Conservation (phyloP, 1,139 yeast species). For the Hyphopichia pseudoburtonii region DNA sequence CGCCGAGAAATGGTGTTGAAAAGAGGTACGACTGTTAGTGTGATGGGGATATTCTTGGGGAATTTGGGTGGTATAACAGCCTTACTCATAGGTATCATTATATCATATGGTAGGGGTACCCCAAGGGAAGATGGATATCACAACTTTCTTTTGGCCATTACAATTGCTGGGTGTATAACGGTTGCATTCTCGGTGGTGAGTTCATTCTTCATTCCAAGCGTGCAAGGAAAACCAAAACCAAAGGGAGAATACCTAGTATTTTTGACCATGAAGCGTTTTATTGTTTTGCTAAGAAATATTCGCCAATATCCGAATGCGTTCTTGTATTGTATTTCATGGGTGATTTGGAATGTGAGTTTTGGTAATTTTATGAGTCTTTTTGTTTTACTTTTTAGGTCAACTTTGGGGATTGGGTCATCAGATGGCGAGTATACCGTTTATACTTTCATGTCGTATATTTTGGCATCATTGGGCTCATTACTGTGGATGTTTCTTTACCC, state of each 20-base stretch:
- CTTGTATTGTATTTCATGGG: conserved; percentile 42
- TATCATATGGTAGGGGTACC: conserved; percentile 30
- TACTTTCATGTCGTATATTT: conserved; percentile 36
- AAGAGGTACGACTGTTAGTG: conserved; percentile 40
- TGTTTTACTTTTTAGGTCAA: conserved; percentile 39
- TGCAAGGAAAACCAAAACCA: conserved; percentile 28
- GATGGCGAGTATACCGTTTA: conserved; percentile 44
- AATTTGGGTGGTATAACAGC: conserved; percentile 45
- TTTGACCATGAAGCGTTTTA: conserved; percentile 27
- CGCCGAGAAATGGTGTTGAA: conserved; percentile 26
- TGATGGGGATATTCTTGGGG: conserved; percentile 37
- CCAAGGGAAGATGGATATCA: conserved; percentile 31
- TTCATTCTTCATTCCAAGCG: conserved; percentile 32
- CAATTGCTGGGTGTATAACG: conserved; percentile 42
- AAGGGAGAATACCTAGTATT: conserved; percentile 21
- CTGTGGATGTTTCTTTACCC: conserved; percentile 41
- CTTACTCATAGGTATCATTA: conserved; percentile 38
- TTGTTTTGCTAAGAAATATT: conserved; percentile 24
- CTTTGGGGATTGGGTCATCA: conserved; percentile 40
- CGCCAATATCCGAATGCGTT: conserved; percentile 38
- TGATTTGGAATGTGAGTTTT: conserved; percentile 43
- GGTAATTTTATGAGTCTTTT: conserved; percentile 39
- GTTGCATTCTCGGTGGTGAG: conserved; percentile 26
- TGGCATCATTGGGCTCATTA: conserved; percentile 37
- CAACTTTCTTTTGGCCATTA: conserved; percentile 38